Base-by-base conservation (phyloP, 345 rosid species). In the Iberis pinnata region DNA sequence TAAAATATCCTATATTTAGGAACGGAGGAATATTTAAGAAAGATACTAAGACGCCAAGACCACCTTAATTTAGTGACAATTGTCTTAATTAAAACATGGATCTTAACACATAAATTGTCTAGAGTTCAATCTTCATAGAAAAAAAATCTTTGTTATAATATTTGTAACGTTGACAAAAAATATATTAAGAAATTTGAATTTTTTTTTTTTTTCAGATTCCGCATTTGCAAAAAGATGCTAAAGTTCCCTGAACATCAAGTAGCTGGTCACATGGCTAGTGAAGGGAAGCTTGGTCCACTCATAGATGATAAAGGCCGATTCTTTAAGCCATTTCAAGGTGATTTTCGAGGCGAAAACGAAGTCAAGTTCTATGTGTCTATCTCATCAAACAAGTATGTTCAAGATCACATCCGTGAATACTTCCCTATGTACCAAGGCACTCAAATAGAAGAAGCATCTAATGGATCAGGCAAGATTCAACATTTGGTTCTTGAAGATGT, bases 161-260 rank as follows among this genome's bases (percentile, higher is more conserved):
- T n/a, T n/a, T n/a, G n/a, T n/a, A n/a, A n/a, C n/a, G n/a, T n/a
- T n/a, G n/a, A n/a, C n/a, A n/a, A n/a, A n/a, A n/a, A n/a, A n/a
- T n/a, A n/a, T n/a, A n/a, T n/a, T n/a, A n/a, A n/a, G n/a, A n/a
- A n/a, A n/a, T n/a, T n/a, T n/a, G n/a, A 2, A 3, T 6, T 2
- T 55, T 64, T 22, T 29, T 37, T 47, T 8, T 38, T 38, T 19
- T 54, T 43, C 49, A 55, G 70, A 61, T 49, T 44, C 17, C 22
- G 51, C 14, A 0, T 29, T 9, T 58, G 35, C 3, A 6, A 12
- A 43, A 57, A 25, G 60, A 88, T 83, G 98, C 56, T 88, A 20
- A 83, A 78, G 76, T 64, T 59, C 38, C 97, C 98, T 12, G 90
- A 85, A 31, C 95, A 88, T 71, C 98, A 92, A 70, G 98, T 92